Percentiles rank a stretch among this genome's conserved stretches.
phyloP scores from a whole-genome alignment of 2,329 filamentous ascomycete species.

The Aureobasidium namibiae region DNA sequence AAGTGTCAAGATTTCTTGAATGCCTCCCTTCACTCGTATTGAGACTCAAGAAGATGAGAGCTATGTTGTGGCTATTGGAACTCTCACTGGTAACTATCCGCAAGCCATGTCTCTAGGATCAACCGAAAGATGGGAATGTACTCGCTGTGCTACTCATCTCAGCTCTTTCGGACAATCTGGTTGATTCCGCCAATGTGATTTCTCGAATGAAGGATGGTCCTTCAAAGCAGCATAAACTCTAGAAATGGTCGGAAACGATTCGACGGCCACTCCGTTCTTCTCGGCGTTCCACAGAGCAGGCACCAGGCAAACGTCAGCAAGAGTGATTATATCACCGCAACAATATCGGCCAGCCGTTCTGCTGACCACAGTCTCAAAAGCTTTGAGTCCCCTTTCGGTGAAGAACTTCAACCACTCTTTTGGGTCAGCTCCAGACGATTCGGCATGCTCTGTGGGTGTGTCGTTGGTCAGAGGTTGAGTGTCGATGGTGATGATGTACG shows the following conservation, averaged over 20 bases:
- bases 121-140: neutral
- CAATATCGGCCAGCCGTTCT: slow-evolving; percentile 43
- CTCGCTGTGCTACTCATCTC: slow-evolving; percentile 18
- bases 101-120: no score
- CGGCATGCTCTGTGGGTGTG: slow-evolving; percentile 43
- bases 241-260: slow-evolving; percentile 39
- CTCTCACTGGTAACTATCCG: neutral
- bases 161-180: slow-evolving; percentile 43
- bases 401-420: slow-evolving; percentile 45
- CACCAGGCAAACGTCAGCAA: slow-evolving; percentile 52
- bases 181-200: slow-evolving; percentile 48
- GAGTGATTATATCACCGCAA: slow-evolving; percentile 46
- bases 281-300: slow-evolving; percentile 52
- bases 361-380: slow-evolving; percentile 43
- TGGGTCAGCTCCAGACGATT: slow-evolving; percentile 35
- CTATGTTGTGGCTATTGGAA: neutral
- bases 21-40: neutral
- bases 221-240: slow-evolving; percentile 41
- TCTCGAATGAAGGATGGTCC: slow-evolving; percentile 42
- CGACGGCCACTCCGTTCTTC: slow-evolving; percentile 46
- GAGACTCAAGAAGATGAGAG: neutral
- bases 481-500: slow-evolving; percentile 48
- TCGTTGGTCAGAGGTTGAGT: slow-evolving; percentile 55
- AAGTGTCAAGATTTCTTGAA: no score
- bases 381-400: slow-evolving; percentile 45